Conservation (phyloP, 2,329 filamentous ascomycete species). For the Beauveria rudraprayagi region DNA sequence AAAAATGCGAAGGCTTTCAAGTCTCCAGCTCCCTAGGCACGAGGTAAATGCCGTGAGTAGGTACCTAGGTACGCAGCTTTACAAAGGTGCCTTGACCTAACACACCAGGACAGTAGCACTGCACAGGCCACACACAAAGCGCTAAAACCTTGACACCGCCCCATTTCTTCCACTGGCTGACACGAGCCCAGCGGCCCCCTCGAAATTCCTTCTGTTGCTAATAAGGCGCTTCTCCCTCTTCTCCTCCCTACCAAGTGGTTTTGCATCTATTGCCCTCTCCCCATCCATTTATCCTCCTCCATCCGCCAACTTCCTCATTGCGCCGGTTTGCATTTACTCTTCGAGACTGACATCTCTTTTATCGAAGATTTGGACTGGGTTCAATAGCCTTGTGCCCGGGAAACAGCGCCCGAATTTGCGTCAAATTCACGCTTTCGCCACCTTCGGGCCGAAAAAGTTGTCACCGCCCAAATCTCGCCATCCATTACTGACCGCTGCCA, state of each 20-base stretch:
- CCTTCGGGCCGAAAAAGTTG: conserved; percentile 3
- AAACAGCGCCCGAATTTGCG: background rate
- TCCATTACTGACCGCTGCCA: background rate
- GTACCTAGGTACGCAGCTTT: background rate
- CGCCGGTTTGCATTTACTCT: conserved; percentile 1
- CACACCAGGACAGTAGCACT: background rate
- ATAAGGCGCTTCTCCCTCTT: conserved; percentile 14
- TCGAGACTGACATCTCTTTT: background rate
- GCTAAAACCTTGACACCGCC: conserved; percentile 13
- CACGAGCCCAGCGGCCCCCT: conserved; percentile 9
- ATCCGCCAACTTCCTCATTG: conserved; percentile 9
- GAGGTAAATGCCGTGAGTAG: background rate
- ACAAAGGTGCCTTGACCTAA: background rate
- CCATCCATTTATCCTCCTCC: conserved; percentile 14
- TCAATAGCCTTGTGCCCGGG: background rate
- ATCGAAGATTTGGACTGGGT: background rate
- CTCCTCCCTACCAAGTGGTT: conserved; percentile 15
- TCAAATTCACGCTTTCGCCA: background rate
- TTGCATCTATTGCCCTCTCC: conserved; percentile 13
- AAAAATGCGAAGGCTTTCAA: too few relatives aligned
- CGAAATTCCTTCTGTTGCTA: conserved; percentile 18
- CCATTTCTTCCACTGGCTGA: conserved; percentile 6
- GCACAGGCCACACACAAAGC: conserved; percentile 13
- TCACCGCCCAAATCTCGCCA: conserved; percentile 7
- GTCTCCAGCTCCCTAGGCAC: background rate